Evolutionary conservation across 73 alveolate genomes (phyloP).

Genomic region (Symbiodinium pilosum): DNA sequence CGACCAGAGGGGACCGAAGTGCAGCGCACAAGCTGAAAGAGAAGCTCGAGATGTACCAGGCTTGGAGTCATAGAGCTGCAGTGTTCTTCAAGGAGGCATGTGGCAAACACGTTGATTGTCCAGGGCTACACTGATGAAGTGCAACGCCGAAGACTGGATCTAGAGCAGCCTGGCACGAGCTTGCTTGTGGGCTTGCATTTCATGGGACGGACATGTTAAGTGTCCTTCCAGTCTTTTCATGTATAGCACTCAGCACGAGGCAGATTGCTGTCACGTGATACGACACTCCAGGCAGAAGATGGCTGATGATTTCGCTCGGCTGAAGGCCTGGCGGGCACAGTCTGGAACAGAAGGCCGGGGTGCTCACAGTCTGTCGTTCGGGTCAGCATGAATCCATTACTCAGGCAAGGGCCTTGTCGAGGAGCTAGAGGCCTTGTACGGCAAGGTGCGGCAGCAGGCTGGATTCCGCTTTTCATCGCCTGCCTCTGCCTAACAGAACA

Average conservation of each 20-base stretch:
- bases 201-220: background rate
- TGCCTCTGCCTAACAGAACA: too few relatives aligned
- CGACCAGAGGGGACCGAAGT: constrained; percentile 41
- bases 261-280: background rate
- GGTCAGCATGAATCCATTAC: too few relatives aligned
- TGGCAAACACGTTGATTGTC: background rate
- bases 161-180: constrained; percentile 31
- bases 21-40: constrained; percentile 47
- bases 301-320: constrained; percentile 93
- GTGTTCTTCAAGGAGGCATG: too few relatives aligned
- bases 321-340: constrained; percentile 92
- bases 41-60: constrained; percentile 73
- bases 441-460: constrained; percentile 73
- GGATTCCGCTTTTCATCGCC: background rate
- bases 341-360: constrained; percentile 80
- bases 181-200: background rate
- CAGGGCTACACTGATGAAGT: constrained; percentile 93
- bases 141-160: constrained; percentile 45
- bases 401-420: constrained; percentile 88
- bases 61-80: too few relatives aligned
- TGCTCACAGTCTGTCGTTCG: too few relatives aligned
- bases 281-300: constrained; percentile 87
- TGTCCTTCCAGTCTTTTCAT: background rate
- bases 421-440: constrained; percentile 83
- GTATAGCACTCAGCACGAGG: background rate